phyloP scores from a whole-genome alignment of 2,329 filamentous ascomycete species.

The Arthrobotrys entomopaga region DNA sequence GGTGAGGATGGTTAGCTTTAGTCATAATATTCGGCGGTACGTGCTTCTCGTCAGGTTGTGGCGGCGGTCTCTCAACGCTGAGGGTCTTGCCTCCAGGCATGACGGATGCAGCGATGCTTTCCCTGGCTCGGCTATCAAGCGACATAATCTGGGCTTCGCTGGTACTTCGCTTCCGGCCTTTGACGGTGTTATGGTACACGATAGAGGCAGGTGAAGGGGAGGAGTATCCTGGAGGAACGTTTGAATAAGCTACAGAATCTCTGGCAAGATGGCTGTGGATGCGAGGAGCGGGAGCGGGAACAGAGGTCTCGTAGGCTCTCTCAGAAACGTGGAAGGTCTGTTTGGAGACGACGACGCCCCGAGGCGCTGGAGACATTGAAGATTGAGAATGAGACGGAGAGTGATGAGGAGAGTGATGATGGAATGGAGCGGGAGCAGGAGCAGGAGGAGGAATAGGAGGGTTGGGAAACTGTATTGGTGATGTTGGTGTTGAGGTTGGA shows the following conservation, averaged over 20 bases:
- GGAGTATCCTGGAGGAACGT: slow-evolving; percentile 66
- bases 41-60: slow-evolving; percentile 36
- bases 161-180: slow-evolving; percentile 62
- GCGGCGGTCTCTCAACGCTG: slow-evolving; percentile 41
- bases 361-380: no score
- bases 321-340: slow-evolving; percentile 42
- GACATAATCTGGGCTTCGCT: slow-evolving; percentile 68
- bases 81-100: slow-evolving; percentile 50
- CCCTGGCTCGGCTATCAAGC: slow-evolving; percentile 66
- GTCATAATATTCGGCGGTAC: slow-evolving; percentile 50
- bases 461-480: slow-evolving; percentile 34
- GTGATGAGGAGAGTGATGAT: slow-evolving; percentile 22
- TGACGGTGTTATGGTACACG: slow-evolving; percentile 51
- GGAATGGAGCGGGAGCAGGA: background rate
- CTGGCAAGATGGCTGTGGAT: slow-evolving; percentile 52
- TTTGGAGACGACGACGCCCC: slow-evolving; percentile 65
- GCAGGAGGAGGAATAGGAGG: slow-evolving; percentile 18
- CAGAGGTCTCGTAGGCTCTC: slow-evolving; percentile 46
- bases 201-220: slow-evolving; percentile 70
- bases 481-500: slow-evolving; percentile 62
- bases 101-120: slow-evolving; percentile 33
- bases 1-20: slow-evolving; percentile 31
- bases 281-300: slow-evolving; percentile 2
- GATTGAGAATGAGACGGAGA: background rate
- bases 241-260: slow-evolving; percentile 60